Evolutionary conservation across 2,329 filamentous ascomycete species (phyloP).

Genomic region (Aspergillus texensis): DNA sequence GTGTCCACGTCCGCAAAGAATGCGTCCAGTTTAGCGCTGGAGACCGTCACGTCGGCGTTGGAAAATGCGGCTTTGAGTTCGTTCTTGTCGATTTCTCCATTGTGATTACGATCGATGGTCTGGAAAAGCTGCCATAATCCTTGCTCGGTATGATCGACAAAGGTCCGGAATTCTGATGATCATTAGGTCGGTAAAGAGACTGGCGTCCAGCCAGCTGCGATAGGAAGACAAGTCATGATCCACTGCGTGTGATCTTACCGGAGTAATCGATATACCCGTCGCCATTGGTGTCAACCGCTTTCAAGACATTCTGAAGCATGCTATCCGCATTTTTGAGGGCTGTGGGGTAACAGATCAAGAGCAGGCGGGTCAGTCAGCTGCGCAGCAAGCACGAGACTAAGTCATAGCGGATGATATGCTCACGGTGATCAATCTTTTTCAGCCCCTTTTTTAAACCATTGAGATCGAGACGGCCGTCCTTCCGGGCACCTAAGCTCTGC

Average conservation of each 20-base stretch:
- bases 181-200: slow-evolving; percentile 25
- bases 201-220: slow-evolving; percentile 21
- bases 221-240: slow-evolving; percentile 14
- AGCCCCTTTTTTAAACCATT: slow-evolving; percentile 82
- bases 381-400: slow-evolving; percentile 23
- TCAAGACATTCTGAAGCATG: slow-evolving; percentile 78
- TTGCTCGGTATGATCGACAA: slow-evolving; percentile 83
- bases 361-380: slow-evolving; percentile 26
- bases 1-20: slow-evolving; percentile 91
- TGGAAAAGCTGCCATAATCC: slow-evolving; percentile 82
- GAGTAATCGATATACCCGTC: slow-evolving; percentile 91
- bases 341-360: slow-evolving; percentile 34
- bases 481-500: slow-evolving; percentile 75
- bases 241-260: slow-evolving; percentile 57
- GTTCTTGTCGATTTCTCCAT: slow-evolving; percentile 83
- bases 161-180: slow-evolving; percentile 77
- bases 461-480: slow-evolving; percentile 79
- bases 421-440: slow-evolving; percentile 88
- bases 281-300: slow-evolving; percentile 79
- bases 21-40: slow-evolving; percentile 72
- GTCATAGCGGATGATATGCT: slow-evolving; percentile 37
- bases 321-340: slow-evolving; percentile 88
- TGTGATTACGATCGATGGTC: slow-evolving; percentile 80
- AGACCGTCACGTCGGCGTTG: slow-evolving; percentile 75
- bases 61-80: slow-evolving; percentile 81